Base-by-base conservation (phyloP, 345 rosid species). In the Eucalyptus urophylla region DNA sequence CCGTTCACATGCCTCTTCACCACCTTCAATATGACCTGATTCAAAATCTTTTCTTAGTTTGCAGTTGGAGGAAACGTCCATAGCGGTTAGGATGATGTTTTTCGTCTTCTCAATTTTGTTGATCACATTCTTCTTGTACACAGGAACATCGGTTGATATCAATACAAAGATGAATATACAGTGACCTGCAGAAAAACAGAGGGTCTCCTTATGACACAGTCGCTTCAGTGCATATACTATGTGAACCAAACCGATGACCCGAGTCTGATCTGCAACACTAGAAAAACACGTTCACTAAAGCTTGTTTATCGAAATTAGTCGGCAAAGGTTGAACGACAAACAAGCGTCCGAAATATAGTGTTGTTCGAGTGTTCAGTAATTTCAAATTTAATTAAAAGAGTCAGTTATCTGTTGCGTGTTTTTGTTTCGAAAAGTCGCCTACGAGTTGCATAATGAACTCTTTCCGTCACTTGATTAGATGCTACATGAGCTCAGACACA, bases 1-100 rank as follows among this genome's bases (percentile, higher is more conserved):
- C 89, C 92, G 93, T 54, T 89, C 54, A 47, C 90, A 90, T 86
- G 90, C 89, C 47, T 93, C 92, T 31, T 49, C 94, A 93, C 90
- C 93, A 89, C 88, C 91, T 14, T 62, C 24, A 44, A n/a, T 87
- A 50, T 92, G 87, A 90, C 47, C 87, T 14, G 22, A 40, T 80
- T 40, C 25, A 25, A 29, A 44, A 37, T 87, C 53, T 67, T 31
- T 31, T 65, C 2, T 12, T 16, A 49, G 56, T 31, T 5, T 15
- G 76, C 16, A 14, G 76, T 65, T 8, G 76, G 76, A 65, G 76
- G 9, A n/a, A n/a, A 65, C 76, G 11, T 65, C 76, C 21, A 16
- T 65, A 65, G 76, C 76, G 6, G 37, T 65, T 62, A 65, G 40
- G 40, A 65, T 14, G 6, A n/a, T 65, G 76, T 65, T 6, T 65